Evolutionary conservation across 495 filamentous ascomycete species (phyloP).

Genomic region (Penicillium odoratum): DNA sequence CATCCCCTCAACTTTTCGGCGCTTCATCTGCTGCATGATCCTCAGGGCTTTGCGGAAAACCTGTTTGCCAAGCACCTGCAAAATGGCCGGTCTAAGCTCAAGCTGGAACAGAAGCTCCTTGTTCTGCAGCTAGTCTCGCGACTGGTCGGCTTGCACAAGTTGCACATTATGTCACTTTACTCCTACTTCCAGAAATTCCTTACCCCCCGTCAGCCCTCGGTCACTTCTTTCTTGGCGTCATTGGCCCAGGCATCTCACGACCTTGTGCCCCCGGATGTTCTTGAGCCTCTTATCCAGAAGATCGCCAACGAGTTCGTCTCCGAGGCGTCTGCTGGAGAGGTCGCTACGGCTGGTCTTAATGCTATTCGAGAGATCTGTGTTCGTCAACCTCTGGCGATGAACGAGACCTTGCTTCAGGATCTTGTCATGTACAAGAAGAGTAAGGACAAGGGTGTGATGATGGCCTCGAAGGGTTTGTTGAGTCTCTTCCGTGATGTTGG

Average conservation of each 20-base stretch:
- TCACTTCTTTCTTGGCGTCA: constrained; percentile 92
- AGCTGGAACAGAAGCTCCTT: constrained; percentile 85
- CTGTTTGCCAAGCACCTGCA: constrained; percentile 92
- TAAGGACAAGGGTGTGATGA: constrained; percentile 96
- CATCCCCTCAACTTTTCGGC: constrained; percentile 95
- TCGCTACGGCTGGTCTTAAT: constrained; percentile 90
- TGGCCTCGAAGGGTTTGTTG: constrained; percentile 90
- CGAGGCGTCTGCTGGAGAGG: constrained; percentile 86
- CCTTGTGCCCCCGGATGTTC: constrained; percentile 87
- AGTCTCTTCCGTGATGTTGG: constrained; percentile 88
- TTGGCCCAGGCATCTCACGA: constrained; percentile 90
- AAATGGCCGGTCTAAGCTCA: constrained; percentile 78
- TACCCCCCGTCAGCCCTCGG: constrained; percentile 84
- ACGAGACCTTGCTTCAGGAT: constrained; percentile 92
- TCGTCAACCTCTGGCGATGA: constrained; percentile 92
- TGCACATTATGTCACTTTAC: constrained; percentile 82
- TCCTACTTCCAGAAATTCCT: constrained; percentile 84
- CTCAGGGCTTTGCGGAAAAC: constrained; percentile 89
- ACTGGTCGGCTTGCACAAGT: constrained; percentile 88
- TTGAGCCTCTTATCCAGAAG: constrained; percentile 90
- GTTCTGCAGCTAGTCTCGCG: constrained; percentile 88
- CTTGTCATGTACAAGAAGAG: constrained; percentile 93
- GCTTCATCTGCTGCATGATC: constrained; percentile 93
- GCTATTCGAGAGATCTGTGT: constrained; percentile 92
- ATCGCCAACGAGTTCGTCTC: constrained; percentile 98